These are phyloP conservation scores for Pseudodiploospora longispora DNA, from an alignment of 2,329 filamentous ascomycete species.

Conservation along the genomic window DNA sequence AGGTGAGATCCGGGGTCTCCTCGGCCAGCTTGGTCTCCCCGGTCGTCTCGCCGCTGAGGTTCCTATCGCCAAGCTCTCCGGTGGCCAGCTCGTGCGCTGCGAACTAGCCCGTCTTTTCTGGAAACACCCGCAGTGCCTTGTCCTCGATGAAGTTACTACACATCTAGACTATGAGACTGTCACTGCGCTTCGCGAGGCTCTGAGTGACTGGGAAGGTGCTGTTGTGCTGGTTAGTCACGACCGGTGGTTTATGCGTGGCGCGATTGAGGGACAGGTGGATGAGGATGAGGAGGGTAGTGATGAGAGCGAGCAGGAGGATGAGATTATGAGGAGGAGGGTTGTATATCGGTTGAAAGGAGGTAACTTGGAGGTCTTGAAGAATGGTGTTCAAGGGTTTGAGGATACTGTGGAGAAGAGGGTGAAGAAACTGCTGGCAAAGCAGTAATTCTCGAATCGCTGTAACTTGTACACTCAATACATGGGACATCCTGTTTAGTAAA, in stretches of 20 bases:
- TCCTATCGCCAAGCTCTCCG: conserved; percentile 64
- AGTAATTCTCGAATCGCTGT: background rate
- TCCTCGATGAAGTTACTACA: conserved; percentile 76
- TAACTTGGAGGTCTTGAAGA: conserved; percentile 44
- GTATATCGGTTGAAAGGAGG: conserved; percentile 56
- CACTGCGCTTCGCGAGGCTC: conserved; percentile 56
- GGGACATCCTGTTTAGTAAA: background rate
- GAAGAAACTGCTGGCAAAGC: conserved; percentile 28
- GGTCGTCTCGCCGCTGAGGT: conserved; percentile 67
- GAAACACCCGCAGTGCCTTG: conserved; percentile 60
- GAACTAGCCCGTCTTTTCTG: conserved; percentile 64
- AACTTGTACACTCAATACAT: too few relatives aligned
- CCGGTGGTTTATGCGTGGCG: conserved; percentile 69
- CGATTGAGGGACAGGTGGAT: conserved; percentile 40
- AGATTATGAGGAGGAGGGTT: conserved; percentile 36
- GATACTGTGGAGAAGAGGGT: conserved; percentile 52
- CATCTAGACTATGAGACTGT: conserved; percentile 81
- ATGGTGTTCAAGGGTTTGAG: conserved; percentile 60
- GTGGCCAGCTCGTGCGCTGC: conserved; percentile 63
- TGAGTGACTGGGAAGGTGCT: conserved; percentile 64
- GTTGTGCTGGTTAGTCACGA: conserved; percentile 75
- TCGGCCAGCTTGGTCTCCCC: conserved; percentile 61
- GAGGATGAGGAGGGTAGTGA: conserved; percentile 31
- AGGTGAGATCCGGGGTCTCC: conserved; percentile 56
- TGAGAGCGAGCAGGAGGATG: conserved; percentile 31